Evolutionary conservation across 2,329 filamentous ascomycete genomes (phyloP), one percentile per base, ranked within the genome.

Genomic region (Alternaria ethzedia): DNA sequence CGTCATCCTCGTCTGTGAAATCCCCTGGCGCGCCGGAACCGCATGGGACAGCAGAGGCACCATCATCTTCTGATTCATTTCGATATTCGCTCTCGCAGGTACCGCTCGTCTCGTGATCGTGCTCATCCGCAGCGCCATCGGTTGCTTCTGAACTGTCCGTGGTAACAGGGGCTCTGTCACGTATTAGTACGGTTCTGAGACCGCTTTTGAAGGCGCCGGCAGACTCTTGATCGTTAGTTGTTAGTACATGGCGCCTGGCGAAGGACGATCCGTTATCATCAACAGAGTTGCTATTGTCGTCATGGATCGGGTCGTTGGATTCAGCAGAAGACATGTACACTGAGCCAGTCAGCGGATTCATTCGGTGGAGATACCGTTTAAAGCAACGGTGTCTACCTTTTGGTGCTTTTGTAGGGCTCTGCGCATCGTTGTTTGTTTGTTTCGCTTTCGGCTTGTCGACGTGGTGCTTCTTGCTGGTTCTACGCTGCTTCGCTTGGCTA

Each of bases 261-360:
- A 49, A 28, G 13, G 20, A 12, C 1, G 13, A 15, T 26, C 15
- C 23, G 21, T 54, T 23, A 8, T 52, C 36, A 3, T 59, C 45
- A 17, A 36, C 21, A 17, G 26, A 13, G 7, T 21, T 17, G 11
- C 25, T 43, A 12, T 51, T 9, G 5, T 45, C 45, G 25, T 59
- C 36, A 46, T 46, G 26, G 9, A n/a, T 41, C 5, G 12, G 15
- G 3, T 51, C n/a, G 21, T 56, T 51, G 17, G 43, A 25, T 23
- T 41, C 32, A 21, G 30, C 47, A 13, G 36, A 45, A 20, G 46
- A 21, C 21, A 15, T 51, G 17, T 46, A 52, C 9, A 41, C 56
- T 63, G 54, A 21, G 11, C 26, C n/a, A 20, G 44, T 63, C n/a
- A 63, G 50, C 28, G 23, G 51, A 15, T 54, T 30, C 32, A 28